Evolutionary conservation across 148 eudicot genomes (phyloP).

Genomic region (Rhododendron kiyosumense): DNA sequence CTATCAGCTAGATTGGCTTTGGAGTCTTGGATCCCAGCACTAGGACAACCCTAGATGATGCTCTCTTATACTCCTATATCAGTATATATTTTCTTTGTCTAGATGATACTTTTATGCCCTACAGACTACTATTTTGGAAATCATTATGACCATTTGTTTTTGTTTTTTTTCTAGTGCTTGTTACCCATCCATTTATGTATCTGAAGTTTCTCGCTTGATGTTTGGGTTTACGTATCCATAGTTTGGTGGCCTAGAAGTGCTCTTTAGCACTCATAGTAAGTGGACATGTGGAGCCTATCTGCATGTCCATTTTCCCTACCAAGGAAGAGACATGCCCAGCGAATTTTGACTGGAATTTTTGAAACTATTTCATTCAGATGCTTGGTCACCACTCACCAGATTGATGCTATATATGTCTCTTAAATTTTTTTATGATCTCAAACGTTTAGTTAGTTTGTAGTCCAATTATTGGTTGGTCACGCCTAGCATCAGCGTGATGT

Average conservation of each 20-base stretch:
- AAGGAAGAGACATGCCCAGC: background rate
- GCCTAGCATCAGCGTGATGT: no score
- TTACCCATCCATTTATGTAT: background rate
- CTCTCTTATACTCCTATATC: background rate
- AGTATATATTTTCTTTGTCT: background rate
- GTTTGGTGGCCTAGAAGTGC: background rate
- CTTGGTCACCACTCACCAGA: background rate
- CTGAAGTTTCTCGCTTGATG: background rate
- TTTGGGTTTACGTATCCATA: background rate
- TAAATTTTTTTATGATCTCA: no score
- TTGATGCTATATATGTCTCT: background rate
- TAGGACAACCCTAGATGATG: constrained; percentile 7
- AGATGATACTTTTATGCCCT: background rate
- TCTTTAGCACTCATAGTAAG: background rate
- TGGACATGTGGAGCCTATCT: background rate
- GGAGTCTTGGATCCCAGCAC: constrained; percentile 31
- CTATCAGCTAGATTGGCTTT: constrained; percentile 17
- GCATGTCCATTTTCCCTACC: background rate
- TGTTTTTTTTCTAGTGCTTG: background rate
- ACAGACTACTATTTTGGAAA: constrained; percentile 9
- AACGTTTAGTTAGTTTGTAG: background rate
- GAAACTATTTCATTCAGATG: background rate
- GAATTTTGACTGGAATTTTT: constrained; percentile 3
- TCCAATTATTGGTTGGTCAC: background rate
- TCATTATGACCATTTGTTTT: constrained; percentile 1